Conservation (phyloP, 352 stramenopile genomes). For the Plasmopara viticola region DNA sequence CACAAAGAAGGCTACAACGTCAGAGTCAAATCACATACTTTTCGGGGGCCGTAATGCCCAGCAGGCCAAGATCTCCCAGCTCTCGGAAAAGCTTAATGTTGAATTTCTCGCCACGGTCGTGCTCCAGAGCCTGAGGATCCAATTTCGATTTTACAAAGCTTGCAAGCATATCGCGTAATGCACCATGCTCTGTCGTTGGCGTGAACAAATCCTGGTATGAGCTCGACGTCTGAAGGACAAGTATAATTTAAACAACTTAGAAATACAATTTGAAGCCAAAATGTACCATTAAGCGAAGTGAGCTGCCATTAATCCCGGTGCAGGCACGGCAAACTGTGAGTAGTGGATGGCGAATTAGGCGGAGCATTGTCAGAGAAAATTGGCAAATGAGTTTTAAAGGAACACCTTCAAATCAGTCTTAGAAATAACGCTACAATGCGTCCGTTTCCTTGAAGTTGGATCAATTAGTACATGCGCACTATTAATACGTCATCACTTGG, state of each 20-base stretch:
- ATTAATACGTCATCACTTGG: constrained; percentile 5
- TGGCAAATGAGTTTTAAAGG: constrained; percentile 1
- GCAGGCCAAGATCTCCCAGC: constrained; percentile 90
- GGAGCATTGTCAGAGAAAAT: constrained; percentile 19
- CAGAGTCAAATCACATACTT: constrained; percentile 50
- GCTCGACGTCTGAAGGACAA: constrained; percentile 17
- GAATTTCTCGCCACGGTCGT: constrained; percentile 96
- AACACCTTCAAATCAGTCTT: constrained; percentile 23
- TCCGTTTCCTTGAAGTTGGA: constrained; percentile 21
- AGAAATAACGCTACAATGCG: too few species aligned
- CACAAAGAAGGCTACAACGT: background rate
- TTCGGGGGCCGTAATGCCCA: constrained; percentile 94
- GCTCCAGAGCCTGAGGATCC: constrained; percentile 94
- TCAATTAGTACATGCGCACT: constrained; percentile 16
- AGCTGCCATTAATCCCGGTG: constrained; percentile 6
- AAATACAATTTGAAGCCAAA: background rate
- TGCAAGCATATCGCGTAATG: constrained; percentile 90
- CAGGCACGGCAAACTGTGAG: constrained; percentile 9
- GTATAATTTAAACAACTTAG: constrained; percentile 4
- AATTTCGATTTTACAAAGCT: constrained; percentile 94
- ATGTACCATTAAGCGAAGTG: constrained; percentile 23
- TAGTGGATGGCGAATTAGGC: constrained; percentile 24
- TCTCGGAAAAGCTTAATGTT: constrained; percentile 95
- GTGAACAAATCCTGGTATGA: constrained; percentile 72
- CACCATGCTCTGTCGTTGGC: constrained; percentile 85